phyloP scores from a whole-genome alignment of 495 filamentous ascomycete genomes.

The Penicillium waksmanii region DNA sequence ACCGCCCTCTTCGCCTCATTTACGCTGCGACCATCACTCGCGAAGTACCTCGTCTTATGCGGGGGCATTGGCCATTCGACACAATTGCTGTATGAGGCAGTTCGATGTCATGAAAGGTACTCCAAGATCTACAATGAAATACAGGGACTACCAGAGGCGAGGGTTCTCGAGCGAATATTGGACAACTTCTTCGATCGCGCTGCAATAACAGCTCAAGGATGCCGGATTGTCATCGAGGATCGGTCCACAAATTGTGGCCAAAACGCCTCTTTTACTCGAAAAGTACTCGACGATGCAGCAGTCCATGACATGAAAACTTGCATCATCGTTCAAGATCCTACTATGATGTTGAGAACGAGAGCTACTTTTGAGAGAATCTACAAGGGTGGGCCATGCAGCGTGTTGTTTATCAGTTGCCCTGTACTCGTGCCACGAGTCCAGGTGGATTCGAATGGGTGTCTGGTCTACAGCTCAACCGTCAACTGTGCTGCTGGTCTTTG shows the following conservation, averaged over 20 bases:
- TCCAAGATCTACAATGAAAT: slow-evolving; percentile 20
- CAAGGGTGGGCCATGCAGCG: slow-evolving; percentile 9
- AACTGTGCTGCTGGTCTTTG: slow-evolving; percentile 24
- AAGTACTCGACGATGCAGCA: slow-evolving; percentile 30
- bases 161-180: slow-evolving; percentile 35
- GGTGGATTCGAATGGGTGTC: neutral
- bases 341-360: slow-evolving; percentile 38
- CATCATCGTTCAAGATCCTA: slow-evolving; percentile 44
- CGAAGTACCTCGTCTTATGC: slow-evolving; percentile 39
- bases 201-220: slow-evolving; percentile 19
- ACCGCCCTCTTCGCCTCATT: slow-evolving; percentile 24
- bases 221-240: slow-evolving; percentile 37
- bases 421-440: slow-evolving; percentile 32
- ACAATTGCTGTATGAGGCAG: slow-evolving; percentile 34
- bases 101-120: slow-evolving; percentile 30
- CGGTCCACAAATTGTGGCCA: slow-evolving; percentile 42
- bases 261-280: slow-evolving; percentile 33
- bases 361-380: slow-evolving; percentile 40
- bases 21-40: slow-evolving; percentile 21
- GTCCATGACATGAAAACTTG: slow-evolving; percentile 16
- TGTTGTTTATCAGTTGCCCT: slow-evolving; percentile 37
- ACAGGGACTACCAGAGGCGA: slow-evolving; percentile 33
- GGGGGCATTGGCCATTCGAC: slow-evolving; percentile 46
- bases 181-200: slow-evolving; percentile 26
- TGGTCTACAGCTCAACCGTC: slow-evolving; percentile 4